Evolutionary conservation across 208 protist species (phyloP), one percentile per base, ranked within the genome.

Genomic region (Acanthamoeba castellanii): DNA sequence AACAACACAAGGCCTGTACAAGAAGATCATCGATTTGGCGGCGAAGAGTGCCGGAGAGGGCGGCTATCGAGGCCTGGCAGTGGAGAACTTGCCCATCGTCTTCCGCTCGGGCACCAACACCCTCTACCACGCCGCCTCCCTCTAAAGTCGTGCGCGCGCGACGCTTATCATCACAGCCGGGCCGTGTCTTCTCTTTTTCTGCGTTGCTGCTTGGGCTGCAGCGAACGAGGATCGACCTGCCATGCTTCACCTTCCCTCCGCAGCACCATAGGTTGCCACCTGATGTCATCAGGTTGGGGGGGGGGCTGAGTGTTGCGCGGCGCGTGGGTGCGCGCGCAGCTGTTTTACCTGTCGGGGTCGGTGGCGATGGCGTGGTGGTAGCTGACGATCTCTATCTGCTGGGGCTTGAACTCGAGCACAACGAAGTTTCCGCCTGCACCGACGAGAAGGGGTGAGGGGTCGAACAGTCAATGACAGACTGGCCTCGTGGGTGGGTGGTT

Each of bases 21-120:
- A 82, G 30, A 61, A 94, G 55, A 94, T 94, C 37, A 68, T 94
- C n/a, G 55, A 94, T 8, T 3, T 94, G 30, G 90, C 90, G 9
- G 59, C 9, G 37, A 30, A 42, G 32, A 94, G 90, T 25, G 90
- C 90, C 22, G 72, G 66, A 22, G 50, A 61, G 11, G 52, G 9
- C 7, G 66, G 66, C 34, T 94, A 94, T 30, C 30, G 42, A 8
- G 90, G 90, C 20, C 30, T 92, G 34, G 32, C 8, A 0, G 50
- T 8, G 37, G 68, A 94, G 72, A 61, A n/a, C 50, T n/a, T 94
- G 64, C 90, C 90, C 20, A 27, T 94, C 25, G 90, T 52, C 59
- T 94, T 94, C 45, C 37, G 30, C 30, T 59, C 90, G 30, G 90
- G 90, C 8, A 16, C 25, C 47, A 92, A 70, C 85, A 34, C 85